Conservation (phyloP, 768 basidiomycete species). For the Panaeolus cyanescens region DNA sequence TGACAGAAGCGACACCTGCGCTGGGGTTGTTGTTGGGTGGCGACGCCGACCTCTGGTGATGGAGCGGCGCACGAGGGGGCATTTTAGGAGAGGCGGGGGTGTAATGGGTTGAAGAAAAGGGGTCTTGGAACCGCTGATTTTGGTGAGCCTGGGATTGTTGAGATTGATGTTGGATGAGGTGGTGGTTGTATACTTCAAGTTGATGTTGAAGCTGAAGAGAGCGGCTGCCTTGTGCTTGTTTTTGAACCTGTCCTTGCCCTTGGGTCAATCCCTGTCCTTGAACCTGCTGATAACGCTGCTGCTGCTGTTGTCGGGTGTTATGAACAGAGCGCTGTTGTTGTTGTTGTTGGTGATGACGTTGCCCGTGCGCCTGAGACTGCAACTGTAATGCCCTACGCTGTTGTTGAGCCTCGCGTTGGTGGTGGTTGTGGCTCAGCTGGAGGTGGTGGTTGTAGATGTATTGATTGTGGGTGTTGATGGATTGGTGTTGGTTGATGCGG, state of each 20-base stretch:
- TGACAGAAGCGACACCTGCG: too few species aligned
- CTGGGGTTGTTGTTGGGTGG: too few species aligned
- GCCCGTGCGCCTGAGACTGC: background rate
- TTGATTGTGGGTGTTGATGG: background rate
- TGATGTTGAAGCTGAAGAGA: background rate
- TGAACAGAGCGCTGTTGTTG: background rate
- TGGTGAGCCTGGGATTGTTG: too few species aligned
- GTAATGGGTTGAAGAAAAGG: too few species aligned
- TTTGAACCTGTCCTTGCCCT: too few species aligned
- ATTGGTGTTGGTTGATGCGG: background rate
- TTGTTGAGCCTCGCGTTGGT: background rate
- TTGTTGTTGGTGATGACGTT: background rate
- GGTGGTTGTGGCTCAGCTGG: background rate
- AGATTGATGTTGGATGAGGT: too few species aligned
- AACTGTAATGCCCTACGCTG: background rate
- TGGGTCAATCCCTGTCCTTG: too few species aligned
- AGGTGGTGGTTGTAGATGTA: constrained; percentile 2
- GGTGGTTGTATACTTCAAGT: too few species aligned
- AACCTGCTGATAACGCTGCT: too few species aligned
- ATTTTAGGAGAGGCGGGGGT: background rate
- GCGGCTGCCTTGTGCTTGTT: too few species aligned
- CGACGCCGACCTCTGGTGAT: background rate
- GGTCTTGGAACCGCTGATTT: too few species aligned
- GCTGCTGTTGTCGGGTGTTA: background rate
- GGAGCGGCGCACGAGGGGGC: background rate